phyloP scores from a whole-genome alignment of 2,329 filamentous ascomycete genomes.

The Colletotrichum tofieldiae region DNA sequence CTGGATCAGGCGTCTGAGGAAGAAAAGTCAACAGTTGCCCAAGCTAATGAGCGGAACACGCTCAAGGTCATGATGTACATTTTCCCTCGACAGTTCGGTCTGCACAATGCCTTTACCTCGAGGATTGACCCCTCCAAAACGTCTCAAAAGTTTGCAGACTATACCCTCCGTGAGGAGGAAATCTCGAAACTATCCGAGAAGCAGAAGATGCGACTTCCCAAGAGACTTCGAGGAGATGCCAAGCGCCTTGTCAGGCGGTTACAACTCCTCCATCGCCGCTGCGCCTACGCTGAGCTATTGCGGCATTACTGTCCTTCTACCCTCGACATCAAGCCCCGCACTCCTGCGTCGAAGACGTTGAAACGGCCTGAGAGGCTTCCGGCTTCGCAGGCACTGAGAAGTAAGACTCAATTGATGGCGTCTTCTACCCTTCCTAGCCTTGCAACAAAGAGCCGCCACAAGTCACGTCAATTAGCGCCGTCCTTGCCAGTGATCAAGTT shows the following conservation, averaged over 20 bases:
- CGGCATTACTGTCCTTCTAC: conserved; percentile 82
- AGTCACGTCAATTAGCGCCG: not conserved
- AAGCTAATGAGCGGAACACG: conserved; percentile 66
- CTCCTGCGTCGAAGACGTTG: conserved; percentile 12
- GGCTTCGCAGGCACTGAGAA: not conserved
- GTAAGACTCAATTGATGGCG: not conserved
- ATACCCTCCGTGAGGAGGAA: conserved; percentile 88
- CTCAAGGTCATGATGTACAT: conserved; percentile 90
- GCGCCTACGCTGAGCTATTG: conserved; percentile 85
- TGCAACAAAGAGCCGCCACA: conserved; percentile 1
- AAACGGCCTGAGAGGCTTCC: conserved; percentile 3
- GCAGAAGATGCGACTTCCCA: conserved; percentile 64
- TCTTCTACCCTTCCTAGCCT: not conserved
- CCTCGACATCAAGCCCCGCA: conserved; percentile 46
- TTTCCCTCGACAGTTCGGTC: conserved; percentile 89
- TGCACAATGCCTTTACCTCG: conserved; percentile 94
- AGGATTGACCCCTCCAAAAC: conserved; percentile 76
- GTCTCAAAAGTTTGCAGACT: conserved; percentile 84
- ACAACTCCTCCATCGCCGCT: conserved; percentile 79
- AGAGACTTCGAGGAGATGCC: conserved; percentile 76
- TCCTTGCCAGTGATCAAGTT: conserved; percentile 56
- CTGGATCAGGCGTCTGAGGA: not conserved
- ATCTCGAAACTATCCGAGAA: conserved; percentile 66
- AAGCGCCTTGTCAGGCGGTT: conserved; percentile 76
- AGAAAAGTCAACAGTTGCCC: not conserved